Conservation (phyloP, 2,329 filamentous ascomycete genomes). For the Tolypocladium guangdongense region DNA sequence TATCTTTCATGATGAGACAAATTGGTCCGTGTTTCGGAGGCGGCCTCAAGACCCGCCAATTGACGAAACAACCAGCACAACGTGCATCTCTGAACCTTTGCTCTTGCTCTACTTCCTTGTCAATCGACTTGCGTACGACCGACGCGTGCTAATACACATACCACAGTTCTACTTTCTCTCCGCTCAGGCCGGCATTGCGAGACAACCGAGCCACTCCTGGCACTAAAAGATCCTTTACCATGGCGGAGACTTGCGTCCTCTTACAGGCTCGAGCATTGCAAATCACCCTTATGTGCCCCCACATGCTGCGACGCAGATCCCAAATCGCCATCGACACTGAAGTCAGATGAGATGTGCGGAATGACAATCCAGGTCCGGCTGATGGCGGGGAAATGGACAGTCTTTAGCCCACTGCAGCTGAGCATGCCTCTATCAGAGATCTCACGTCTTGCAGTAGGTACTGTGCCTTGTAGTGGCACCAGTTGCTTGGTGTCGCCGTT, state of each 20-base stretch:
- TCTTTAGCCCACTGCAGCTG: not conserved
- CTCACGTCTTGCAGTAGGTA: not conserved
- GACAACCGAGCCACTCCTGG: not conserved
- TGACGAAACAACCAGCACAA: slow-evolving; percentile 64
- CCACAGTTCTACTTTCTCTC: not conserved
- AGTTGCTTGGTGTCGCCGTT: not conserved
- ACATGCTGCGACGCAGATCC: not conserved
- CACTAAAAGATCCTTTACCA: not conserved
- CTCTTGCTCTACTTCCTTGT: slow-evolving; percentile 1
- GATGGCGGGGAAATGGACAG: not conserved
- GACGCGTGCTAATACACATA: not conserved
- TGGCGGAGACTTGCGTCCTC: not conserved
- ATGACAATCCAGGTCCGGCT: not conserved
- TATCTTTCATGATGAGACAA: slow-evolving; percentile 55
- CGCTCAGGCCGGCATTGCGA: not conserved
- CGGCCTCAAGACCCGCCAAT: slow-evolving; percentile 81
- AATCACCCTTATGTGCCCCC: not conserved
- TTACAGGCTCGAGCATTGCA: not conserved
- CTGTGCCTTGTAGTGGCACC: not conserved
- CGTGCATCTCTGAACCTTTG: slow-evolving; percentile 61
- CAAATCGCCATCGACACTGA: not conserved
- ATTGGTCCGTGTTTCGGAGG: slow-evolving; percentile 95
- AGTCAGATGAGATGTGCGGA: not conserved
- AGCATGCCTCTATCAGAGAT: not conserved
- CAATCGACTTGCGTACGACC: not conserved